Conservation (phyloP, 106 monocot genomes). For the Dioscorea dumetorum region DNA sequence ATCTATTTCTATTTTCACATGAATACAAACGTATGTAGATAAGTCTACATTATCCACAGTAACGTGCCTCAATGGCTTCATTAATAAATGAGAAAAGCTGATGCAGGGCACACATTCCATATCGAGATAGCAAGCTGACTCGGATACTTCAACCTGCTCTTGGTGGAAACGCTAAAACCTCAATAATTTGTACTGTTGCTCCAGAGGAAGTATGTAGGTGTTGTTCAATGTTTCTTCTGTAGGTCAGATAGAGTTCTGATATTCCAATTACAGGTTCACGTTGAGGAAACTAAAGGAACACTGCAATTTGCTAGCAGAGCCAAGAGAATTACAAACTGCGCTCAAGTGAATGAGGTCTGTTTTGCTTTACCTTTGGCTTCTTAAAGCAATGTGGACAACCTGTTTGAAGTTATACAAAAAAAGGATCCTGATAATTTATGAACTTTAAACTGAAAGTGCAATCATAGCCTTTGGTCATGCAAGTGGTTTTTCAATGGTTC, state of each 20-base stretch:
- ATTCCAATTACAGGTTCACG: constrained; percentile 49
- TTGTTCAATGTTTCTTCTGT: background rate
- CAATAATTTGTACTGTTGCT: constrained; percentile 94
- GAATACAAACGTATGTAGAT: too few species aligned
- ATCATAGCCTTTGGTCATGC: too few species aligned
- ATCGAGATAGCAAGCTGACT: constrained; percentile 95
- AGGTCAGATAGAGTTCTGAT: background rate
- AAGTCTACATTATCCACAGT: too few species aligned
- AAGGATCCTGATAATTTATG: too few species aligned
- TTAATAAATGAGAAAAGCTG: background rate
- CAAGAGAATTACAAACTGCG: constrained; percentile 88
- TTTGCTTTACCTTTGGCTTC: background rate
- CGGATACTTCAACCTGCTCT: constrained; percentile 95
- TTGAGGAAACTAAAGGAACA: constrained; percentile 88
- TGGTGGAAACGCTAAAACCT: constrained; percentile 91
- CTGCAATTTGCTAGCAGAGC: constrained; percentile 98
- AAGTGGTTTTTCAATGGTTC: too few species aligned
- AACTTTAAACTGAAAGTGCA: too few species aligned
- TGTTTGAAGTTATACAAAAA: too few species aligned
- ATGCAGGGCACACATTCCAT: constrained; percentile 73
- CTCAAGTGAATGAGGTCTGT: constrained; percentile 92
- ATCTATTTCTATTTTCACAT: too few species aligned
- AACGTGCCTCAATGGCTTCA: too few species aligned
- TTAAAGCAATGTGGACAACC: too few species aligned
- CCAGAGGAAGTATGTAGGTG: constrained; percentile 74